These are phyloP conservation scores for Akebia trifoliata DNA, from an alignment of 164 flowering plant genomes.

Conservation along the genomic window DNA sequence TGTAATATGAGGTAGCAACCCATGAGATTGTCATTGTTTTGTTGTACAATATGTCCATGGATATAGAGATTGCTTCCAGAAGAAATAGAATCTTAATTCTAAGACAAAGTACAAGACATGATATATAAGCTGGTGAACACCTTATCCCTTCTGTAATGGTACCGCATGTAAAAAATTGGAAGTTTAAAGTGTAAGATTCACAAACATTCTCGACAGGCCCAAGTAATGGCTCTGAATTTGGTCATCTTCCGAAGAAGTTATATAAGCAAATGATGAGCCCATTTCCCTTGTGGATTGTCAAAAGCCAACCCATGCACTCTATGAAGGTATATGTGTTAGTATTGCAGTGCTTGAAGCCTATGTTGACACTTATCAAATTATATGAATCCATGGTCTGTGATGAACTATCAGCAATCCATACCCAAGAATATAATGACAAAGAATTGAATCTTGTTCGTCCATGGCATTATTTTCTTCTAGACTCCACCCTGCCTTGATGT, in stretches of 20 bases:
- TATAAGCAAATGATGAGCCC: slow-evolving; percentile 46
- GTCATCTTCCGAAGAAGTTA: slow-evolving; percentile 49
- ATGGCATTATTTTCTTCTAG: slow-evolving; percentile 45
- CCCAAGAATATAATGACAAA: slow-evolving; percentile 43
- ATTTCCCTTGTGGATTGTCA: slow-evolving; percentile 29
- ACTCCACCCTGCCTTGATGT: slow-evolving; percentile 48
- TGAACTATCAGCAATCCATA: slow-evolving; percentile 50
- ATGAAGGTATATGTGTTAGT: slow-evolving; percentile 38
- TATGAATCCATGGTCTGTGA: slow-evolving; percentile 37
- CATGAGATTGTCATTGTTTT: no score
- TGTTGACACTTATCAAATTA: slow-evolving; percentile 41
- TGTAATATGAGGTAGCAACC: no score
- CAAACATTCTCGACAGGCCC: slow-evolving; percentile 42
- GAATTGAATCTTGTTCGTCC: slow-evolving; percentile 30
- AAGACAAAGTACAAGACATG: no score
- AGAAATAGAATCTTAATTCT: no score
- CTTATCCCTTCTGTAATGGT: slow-evolving; percentile 39
- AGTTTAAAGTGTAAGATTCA: slow-evolving; percentile 49
- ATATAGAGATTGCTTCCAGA: no score
- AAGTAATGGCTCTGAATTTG: slow-evolving; percentile 43
- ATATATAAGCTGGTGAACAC: slow-evolving; percentile 29
- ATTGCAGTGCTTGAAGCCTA: slow-evolving; percentile 44
- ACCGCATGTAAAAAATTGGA: slow-evolving; percentile 55
- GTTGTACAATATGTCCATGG: no score
- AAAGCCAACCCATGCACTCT: slow-evolving; percentile 43